phyloP scores from a whole-genome alignment of 2,329 filamentous ascomycete species.

The Colletotrichum sidae region DNA sequence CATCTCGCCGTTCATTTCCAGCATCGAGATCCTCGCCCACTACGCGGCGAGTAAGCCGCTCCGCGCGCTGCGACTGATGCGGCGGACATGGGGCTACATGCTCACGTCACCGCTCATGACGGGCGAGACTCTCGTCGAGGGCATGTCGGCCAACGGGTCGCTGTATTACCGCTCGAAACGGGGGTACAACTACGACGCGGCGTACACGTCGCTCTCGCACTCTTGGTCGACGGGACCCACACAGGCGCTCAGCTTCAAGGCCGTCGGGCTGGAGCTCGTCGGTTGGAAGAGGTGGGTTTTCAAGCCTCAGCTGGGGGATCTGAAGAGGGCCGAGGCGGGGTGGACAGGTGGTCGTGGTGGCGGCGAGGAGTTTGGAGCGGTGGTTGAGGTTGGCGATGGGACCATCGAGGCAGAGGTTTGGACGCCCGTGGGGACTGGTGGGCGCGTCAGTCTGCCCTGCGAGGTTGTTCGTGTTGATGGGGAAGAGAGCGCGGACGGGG shows the following conservation, averaged over 20 bases:
- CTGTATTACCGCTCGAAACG: conserved; percentile 47
- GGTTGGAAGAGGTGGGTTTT: conserved; percentile 45
- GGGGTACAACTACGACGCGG: conserved; percentile 47
- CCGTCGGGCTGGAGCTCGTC: conserved; percentile 42
- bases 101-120: conserved; percentile 47
- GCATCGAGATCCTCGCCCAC: conserved; percentile 49
- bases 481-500: neutral
- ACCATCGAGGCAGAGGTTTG: conserved; percentile 18
- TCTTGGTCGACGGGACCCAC: conserved; percentile 49
- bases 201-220: conserved; percentile 49
- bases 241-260: conserved; percentile 42
- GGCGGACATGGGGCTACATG: conserved; percentile 45
- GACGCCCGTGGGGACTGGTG: conserved; percentile 13
- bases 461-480: conserved; percentile 16
- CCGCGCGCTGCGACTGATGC: conserved; percentile 45
- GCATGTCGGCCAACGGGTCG: conserved; percentile 49
- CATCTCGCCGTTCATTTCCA: conserved; percentile 50
- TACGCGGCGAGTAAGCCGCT: conserved; percentile 39
- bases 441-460: neutral
- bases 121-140: conserved; percentile 50
- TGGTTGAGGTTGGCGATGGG: neutral
- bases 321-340: conserved; percentile 38
- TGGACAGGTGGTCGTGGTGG: conserved; percentile 21
- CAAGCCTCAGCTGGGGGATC: conserved; percentile 39
- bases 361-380: conserved; percentile 12